Evolutionary conservation across 805 yeast genomes (phyloP), one percentile per base, ranked within the genome.

Genomic region (Spathaspora gorwiae): DNA sequence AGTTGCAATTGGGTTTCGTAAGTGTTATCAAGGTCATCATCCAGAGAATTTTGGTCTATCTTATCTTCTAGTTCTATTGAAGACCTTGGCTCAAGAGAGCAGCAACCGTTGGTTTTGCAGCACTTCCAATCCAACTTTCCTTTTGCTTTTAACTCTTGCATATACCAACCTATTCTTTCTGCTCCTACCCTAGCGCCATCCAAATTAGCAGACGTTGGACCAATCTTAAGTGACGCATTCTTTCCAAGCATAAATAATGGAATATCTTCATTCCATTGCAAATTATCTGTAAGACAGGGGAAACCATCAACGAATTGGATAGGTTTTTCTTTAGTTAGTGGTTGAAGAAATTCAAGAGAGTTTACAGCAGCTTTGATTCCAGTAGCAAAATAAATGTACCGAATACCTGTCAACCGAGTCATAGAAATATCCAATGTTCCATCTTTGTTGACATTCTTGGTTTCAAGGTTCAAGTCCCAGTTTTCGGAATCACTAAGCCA

Each of bases 121-220:
- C 30, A 33, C 6, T 26, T 9, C 56, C 53, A 53, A 13, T 44
- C 50, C 34, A 47, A 44, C 30, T 46, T 42, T 4, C 51, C 48
- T 33, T 39, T 37, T 13, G 50, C 42, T 39, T 47, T 48, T 27
- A 52, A 34, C 26, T 55, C 60, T 44, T 60, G 64, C 7, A 59
- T 40, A 43, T 52, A 60, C 73, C 73, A 66, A 3, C 76, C 76
- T 29, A 72, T 61, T 41, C 77, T 50, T 48, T 73, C 78, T 1
- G 76, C 75, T 3, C 75, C 75, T 10, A 64, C 48, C 33, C 78
- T 50, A 1, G 76, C 77, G 3, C 78, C 78, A 43, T 71, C 77
- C 37, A 73, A 54, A 45, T 73, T 73, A 1, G 78, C 77, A 15
- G 73, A 63, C 0, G 75, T 65, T 1, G 78, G 77, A 0, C 78